Evolutionary conservation across 805 yeast genomes (phyloP), one percentile per base, ranked within the genome.

Genomic region (Metschnikowia picachoensis): DNA sequence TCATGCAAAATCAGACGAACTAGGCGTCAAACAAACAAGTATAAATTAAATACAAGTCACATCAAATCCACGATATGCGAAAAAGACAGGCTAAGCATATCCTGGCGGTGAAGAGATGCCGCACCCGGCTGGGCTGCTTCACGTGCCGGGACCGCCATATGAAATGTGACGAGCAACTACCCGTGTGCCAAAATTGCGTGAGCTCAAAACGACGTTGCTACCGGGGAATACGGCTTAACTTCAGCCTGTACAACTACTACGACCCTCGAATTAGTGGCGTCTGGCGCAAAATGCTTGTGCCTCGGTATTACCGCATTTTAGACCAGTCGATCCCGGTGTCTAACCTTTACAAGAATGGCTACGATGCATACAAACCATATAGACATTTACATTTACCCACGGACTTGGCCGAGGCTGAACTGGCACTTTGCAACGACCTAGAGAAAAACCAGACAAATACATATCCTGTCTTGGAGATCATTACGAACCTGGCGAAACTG

Each of bases 141-240:
- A 79, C 83, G 10, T 82, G 87, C 56, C 76, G 87, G 43, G 78
- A 79, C 48, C 70, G 87, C 37, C 82, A 83, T 60, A 79, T 82
- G 69, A 82, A 81, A 57, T 82, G 87, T 62, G 87, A 82, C 57
- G 85, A 80, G 59, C 76, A 72, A 35, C 74, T 74, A 44, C 87
- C 87, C 1, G 76, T 76, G 30, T 82, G 87, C 60, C 69, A 73
- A 34, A 79, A 80, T 55, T 70, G 85, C 60, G 65, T 75, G 41
- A 77, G 75, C 43, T 72, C 80, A 9, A 69, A 72, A 39, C 64
- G 78, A 34, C 65, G 63, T 38, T 78, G 83, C 52, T 68, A 70
- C 52, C 60, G 77, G 46, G 80, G 80, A 1, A 59, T 67, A 11
- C 65, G 77, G 43, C 60, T 74, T 37, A 76, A 74, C 52, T 74